A percentile compares a stretch with the other conserved stretches of the same genome.
Evolutionary conservation across 495 filamentous ascomycete genomes (phyloP).

Genomic region (Daldinia caldariorum): DNA sequence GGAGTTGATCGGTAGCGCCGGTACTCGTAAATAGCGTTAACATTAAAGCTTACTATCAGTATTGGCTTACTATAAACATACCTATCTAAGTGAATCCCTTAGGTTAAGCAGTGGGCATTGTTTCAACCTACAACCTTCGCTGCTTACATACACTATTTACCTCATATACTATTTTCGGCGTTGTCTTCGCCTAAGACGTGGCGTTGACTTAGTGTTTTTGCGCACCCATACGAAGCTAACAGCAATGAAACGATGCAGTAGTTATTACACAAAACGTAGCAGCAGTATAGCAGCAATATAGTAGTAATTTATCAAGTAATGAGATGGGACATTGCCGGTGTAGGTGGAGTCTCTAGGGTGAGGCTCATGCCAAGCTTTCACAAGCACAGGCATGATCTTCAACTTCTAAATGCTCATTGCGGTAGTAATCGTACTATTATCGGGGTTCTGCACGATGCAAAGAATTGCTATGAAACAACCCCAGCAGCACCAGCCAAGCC

Average conservation of each 20-base stretch:
- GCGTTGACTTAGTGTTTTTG: background rate
- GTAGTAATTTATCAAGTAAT: constrained; percentile 17
- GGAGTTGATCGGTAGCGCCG: constrained; percentile 1
- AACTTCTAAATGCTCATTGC: constrained; percentile 19
- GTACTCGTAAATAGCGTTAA: background rate
- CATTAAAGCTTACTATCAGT: constrained; percentile 6
- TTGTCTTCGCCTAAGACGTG: constrained; percentile 8
- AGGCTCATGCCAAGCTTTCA: constrained; percentile 39
- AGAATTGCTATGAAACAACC: constrained; percentile 29
- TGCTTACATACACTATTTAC: constrained; percentile 12
- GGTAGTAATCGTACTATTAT: constrained; percentile 31
- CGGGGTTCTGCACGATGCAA: constrained; percentile 13
- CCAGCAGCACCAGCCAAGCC: constrained; percentile 19
- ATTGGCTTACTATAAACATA: constrained; percentile 11
- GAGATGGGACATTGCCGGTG: constrained; percentile 21
- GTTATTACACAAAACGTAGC: background rate
- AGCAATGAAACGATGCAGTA: background rate
- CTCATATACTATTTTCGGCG: constrained; percentile 16
- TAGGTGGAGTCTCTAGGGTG: constrained; percentile 28
- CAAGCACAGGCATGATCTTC: constrained; percentile 31
- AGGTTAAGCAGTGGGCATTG: constrained; percentile 27
- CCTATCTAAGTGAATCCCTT: constrained; percentile 6
- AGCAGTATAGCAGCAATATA: background rate
- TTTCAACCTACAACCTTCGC: constrained; percentile 30
- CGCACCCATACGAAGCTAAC: background rate